These are phyloP conservation scores for Basipetospora sp. DNA, from an alignment of 2,329 filamentous ascomycete genomes.

Conservation along the genomic window DNA sequence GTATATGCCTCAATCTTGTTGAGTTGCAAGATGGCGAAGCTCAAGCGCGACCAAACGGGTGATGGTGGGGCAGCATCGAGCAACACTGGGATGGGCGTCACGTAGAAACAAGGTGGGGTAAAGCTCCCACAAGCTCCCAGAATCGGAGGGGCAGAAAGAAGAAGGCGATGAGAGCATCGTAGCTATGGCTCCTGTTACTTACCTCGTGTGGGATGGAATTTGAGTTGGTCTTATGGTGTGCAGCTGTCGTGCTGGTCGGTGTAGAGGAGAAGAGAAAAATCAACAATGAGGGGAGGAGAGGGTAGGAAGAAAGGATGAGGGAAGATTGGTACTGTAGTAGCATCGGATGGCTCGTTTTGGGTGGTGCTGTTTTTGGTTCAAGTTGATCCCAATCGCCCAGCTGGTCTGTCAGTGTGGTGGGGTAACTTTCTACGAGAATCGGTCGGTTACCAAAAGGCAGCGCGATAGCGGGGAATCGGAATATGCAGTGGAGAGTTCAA, in stretches of 20 bases:
- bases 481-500: background rate
- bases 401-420: slow-evolving; percentile 2
- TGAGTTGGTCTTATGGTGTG: no score
- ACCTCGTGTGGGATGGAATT: no score
- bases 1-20: no score
- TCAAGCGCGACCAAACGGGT: background rate
- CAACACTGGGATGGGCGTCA: slow-evolving; percentile 3
- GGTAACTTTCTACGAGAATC: slow-evolving; percentile 3
- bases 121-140: slow-evolving; percentile 1
- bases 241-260: no score
- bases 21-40: no score
- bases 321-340: no score
- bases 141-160: slow-evolving; percentile 8
- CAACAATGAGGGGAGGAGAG: slow-evolving; percentile 7
- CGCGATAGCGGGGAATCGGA: background rate
- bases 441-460: background rate
- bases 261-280: slow-evolving; percentile 6
- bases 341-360: no score
- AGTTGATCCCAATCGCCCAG: no score
- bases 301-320: background rate
- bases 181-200: no score
- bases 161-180: slow-evolving; percentile 7
- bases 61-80: slow-evolving; percentile 10
- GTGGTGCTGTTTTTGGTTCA: no score
- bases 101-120: slow-evolving; percentile 6